Evolutionary conservation across 2,329 filamentous ascomycete genomes (phyloP).

Genomic region (Sclerotiophoma versabilis): DNA sequence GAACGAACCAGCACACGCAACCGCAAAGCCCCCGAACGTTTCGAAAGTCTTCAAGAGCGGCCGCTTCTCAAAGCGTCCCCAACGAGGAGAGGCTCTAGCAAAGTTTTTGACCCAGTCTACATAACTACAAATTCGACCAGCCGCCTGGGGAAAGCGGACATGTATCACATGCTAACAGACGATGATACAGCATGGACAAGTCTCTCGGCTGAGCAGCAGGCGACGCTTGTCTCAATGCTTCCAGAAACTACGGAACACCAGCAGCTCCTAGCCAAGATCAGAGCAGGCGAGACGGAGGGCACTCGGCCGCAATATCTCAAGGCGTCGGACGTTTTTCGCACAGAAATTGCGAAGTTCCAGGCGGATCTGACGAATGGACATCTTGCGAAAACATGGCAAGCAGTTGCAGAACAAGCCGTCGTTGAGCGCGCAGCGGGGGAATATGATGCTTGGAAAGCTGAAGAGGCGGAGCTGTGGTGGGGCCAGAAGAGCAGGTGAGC

Average conservation of each 20-base stretch:
- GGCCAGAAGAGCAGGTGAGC: slow-evolving; percentile 59
- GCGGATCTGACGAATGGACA: slow-evolving; percentile 62
- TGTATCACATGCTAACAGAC: slow-evolving; percentile 45
- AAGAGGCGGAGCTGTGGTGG: slow-evolving; percentile 64
- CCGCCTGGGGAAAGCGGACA: slow-evolving; percentile 41
- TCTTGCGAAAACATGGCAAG: slow-evolving; percentile 65
- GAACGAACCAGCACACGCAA: slow-evolving; percentile 31
- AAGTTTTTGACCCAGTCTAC: slow-evolving; percentile 40
- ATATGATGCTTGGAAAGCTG: slow-evolving; percentile 64
- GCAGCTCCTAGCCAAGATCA: slow-evolving; percentile 23
- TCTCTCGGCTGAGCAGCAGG: slow-evolving; percentile 33
- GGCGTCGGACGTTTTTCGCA: slow-evolving; percentile 55
- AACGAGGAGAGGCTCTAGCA: slow-evolving; percentile 22
- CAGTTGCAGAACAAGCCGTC: slow-evolving; percentile 61
- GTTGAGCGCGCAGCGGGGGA: slow-evolving; percentile 60
- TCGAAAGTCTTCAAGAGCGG: slow-evolving; percentile 21
- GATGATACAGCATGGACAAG: slow-evolving; percentile 36
- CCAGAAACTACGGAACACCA: slow-evolving; percentile 25
- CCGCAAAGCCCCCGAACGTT: slow-evolving; percentile 40
- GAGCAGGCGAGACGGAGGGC: slow-evolving; percentile 20
- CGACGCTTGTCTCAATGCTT: slow-evolving; percentile 32
- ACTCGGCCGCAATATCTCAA: slow-evolving; percentile 35
- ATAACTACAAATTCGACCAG: slow-evolving; percentile 42
- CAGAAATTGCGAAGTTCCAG: slow-evolving; percentile 63
- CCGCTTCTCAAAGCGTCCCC: slow-evolving; percentile 12